These are phyloP conservation scores for Lactarius deliciosus DNA, from an alignment of 768 basidiomycete genomes.

Conservation along the genomic window DNA sequence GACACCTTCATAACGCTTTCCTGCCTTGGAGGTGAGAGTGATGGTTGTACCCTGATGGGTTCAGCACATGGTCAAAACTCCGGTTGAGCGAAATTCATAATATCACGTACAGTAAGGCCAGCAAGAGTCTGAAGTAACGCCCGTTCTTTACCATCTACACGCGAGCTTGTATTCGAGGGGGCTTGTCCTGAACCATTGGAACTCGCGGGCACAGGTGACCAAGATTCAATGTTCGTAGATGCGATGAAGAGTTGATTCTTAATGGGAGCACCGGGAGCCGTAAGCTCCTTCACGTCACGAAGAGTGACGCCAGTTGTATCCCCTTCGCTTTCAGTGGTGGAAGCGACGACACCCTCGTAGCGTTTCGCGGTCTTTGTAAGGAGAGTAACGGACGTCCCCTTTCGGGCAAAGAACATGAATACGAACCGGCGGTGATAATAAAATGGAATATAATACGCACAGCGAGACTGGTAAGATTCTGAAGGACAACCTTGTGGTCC, in stretches of 20 bases:
- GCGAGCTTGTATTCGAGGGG: constrained; percentile 27
- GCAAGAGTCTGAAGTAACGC: constrained; percentile 62
- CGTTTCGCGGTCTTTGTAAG: constrained; percentile 66
- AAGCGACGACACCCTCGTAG: constrained; percentile 69
- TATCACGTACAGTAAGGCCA: constrained; percentile 64
- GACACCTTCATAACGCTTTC: constrained; percentile 72
- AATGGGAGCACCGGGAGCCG: constrained; percentile 60
- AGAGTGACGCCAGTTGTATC: constrained; percentile 75
- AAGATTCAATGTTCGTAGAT: constrained; percentile 69
- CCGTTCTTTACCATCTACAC: constrained; percentile 52
- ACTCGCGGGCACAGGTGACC: constrained; percentile 41
- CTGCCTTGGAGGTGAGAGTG: constrained; percentile 70
- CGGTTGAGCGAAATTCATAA: constrained; percentile 18
- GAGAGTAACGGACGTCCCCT: constrained; percentile 78
- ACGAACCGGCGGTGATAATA: neutral
- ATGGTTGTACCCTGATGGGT: constrained; percentile 67
- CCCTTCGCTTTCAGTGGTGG: constrained; percentile 55
- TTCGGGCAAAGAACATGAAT: constrained; percentile 7
- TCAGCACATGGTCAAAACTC: constrained; percentile 23
- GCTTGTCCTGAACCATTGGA: constrained; percentile 45
- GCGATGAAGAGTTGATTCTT: constrained; percentile 70
- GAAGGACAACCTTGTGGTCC: constrained; percentile 50
- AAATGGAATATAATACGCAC: constrained; percentile 41
- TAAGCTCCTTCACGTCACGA: constrained; percentile 74
- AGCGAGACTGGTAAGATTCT: constrained; percentile 58